These are phyloP conservation scores for Aspergillus sp. DNA, from an alignment of 2,329 filamentous ascomycete species.

Conservation along the genomic window DNA sequence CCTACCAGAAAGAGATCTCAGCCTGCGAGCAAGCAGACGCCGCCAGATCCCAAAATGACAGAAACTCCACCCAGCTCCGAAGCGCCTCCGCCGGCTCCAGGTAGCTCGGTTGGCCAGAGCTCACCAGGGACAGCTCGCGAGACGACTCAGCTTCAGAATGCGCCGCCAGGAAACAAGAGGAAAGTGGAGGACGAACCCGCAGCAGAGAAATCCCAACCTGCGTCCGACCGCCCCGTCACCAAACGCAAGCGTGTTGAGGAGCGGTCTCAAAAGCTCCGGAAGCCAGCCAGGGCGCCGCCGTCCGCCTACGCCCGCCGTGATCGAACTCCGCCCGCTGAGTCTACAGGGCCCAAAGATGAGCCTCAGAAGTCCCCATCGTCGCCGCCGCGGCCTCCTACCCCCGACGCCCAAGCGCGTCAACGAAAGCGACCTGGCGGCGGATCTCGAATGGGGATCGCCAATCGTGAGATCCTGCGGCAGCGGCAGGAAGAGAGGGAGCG, in stretches of 20 bases:
- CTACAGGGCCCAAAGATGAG: conserved; percentile 13
- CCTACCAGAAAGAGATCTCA: no score
- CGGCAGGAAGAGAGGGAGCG: conserved; percentile 37
- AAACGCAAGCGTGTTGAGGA: conserved; percentile 34
- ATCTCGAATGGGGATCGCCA: conserved; percentile 30
- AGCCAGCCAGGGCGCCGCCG: conserved; percentile 27
- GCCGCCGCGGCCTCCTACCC: conserved; percentile 33
- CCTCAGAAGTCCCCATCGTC: conserved; percentile 28
- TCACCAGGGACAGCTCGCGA: no score
- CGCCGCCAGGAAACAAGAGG: conserved; percentile 16
- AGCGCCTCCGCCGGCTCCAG: no score
- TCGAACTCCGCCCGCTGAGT: conserved; percentile 10
- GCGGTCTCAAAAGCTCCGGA: conserved; percentile 28
- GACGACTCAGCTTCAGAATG: no score
- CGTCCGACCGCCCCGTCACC: conserved; percentile 20
- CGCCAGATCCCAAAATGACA: no score
- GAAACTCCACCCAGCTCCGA: no score
- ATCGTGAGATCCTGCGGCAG: conserved; percentile 31
- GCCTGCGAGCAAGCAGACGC: no score
- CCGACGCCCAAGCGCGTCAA: conserved; percentile 29
- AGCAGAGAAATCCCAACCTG: conserved; percentile 13
- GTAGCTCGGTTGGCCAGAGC: no score
- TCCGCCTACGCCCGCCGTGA: conserved; percentile 34
- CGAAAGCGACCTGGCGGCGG: conserved; percentile 40
- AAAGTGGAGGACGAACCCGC: conserved; percentile 17